Evolutionary conservation across 139 green algal genomes (phyloP), one percentile per base, ranked within the genome.

Genomic region (Haematococcus lacustris): DNA sequence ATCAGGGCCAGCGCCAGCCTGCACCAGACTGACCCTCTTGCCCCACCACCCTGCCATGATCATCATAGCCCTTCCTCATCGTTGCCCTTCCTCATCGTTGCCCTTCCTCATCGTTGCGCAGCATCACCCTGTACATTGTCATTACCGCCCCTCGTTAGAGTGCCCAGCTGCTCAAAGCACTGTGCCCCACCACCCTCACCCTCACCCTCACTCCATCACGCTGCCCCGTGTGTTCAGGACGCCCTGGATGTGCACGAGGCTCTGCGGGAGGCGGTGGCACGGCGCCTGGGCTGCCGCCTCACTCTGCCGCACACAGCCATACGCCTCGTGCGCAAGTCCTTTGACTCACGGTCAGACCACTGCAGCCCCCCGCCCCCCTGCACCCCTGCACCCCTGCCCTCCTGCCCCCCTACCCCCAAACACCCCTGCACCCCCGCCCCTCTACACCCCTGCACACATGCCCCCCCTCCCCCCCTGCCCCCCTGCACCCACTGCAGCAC

Each of bases 301-400:
- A 30, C 28, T 5, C 39, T 80, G 53, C 70, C 50, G 0, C 32
- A 65, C 3, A 23, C 67, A 0, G 65, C 65, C 1, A 38, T 88
- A 1, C 57, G n/a, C 1, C 40, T 90, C 2, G 83, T 88, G n/a
- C 71, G 83, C 50, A 90, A 90, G 73, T 85, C 78, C 13, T 88
- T 89, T 61, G 84, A 88, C 53, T 75, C 82, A 21, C 72, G 82
- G 21, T 43, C 63, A 26, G 39, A 33, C 40, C 57, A 30, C 57
- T 57, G 34, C 53, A 68, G n/a, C n/a, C n/a, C n/a, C n/a, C n/a
- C n/a, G n/a, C n/a, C n/a, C n/a, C n/a, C 71, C n/a, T n/a, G n/a
- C n/a, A n/a, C n/a, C n/a, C n/a, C n/a, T n/a, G n/a, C n/a, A n/a
- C n/a, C n/a, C n/a, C n/a, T n/a, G n/a, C n/a, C n/a, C n/a, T n/a